A percentile compares a stretch with the other conserved stretches of the same genome.
Conservation (phyloP, 257 asterid genomes). For the Penstemon barbatus region DNA sequence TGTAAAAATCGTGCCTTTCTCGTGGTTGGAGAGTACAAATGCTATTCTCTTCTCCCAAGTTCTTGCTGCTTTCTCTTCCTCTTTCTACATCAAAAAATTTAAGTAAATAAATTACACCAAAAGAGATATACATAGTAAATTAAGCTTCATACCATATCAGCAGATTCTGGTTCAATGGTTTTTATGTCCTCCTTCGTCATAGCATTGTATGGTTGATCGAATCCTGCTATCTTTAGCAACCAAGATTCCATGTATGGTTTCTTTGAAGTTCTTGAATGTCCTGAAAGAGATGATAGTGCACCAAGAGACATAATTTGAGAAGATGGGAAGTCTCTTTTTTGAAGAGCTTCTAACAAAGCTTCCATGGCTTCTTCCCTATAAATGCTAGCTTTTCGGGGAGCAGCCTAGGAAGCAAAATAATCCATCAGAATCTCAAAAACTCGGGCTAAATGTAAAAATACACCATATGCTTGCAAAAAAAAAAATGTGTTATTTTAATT, state of each 20-base stretch:
- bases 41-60: constrained; percentile 73
- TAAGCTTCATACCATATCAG: constrained; percentile 42
- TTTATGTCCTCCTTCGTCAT: constrained; percentile 39
- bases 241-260: constrained; percentile 58
- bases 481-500: too few species aligned
- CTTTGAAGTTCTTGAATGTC: constrained; percentile 46
- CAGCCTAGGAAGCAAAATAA: constrained; percentile 36
- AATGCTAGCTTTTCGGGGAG: constrained; percentile 82
- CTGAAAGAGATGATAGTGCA: constrained; percentile 59
- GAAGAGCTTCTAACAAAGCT: constrained; percentile 65
- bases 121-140: background rate
- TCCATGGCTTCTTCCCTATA: constrained; percentile 86
- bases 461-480: too few species aligned
- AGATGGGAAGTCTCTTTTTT: constrained; percentile 64
- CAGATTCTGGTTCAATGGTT: constrained; percentile 35
- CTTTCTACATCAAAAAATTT: constrained; percentile 43
- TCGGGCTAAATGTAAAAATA: too few species aligned
- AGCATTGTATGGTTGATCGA: constrained; percentile 46
- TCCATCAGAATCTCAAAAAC: background rate
- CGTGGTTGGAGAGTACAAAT: constrained; percentile 69
- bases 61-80: constrained; percentile 62
- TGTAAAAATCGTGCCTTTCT: constrained; percentile 62
- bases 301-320: constrained; percentile 65
- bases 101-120: background rate
- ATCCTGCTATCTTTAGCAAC: constrained; percentile 69